Percentiles rank a stretch among this genome's conserved stretches.
Conservation (phyloP, 129 eudicot species). For the Flaveria bidentis region DNA sequence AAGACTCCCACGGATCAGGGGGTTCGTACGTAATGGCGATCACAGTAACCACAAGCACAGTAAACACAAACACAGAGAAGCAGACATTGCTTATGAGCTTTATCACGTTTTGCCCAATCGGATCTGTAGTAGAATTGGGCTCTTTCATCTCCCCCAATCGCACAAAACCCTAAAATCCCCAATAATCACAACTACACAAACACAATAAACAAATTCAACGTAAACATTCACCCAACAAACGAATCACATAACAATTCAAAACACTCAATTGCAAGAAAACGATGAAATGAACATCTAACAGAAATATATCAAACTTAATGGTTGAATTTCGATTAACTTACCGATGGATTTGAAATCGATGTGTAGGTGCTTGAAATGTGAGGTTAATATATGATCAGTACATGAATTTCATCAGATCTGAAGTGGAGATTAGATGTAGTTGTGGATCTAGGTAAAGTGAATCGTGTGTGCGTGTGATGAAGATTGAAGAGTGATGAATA, state of each 20-base stretch:
- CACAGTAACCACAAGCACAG: constrained; percentile 79
- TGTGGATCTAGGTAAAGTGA: constrained; percentile 24
- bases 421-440: constrained; percentile 11
- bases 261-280: not conserved
- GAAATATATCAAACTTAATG: not conserved
- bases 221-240: constrained; percentile 10
- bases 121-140: constrained; percentile 65
- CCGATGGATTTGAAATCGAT: constrained; percentile 18
- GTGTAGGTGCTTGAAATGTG: not conserved
- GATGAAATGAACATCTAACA: not conserved
- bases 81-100: constrained; percentile 93
- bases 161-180: constrained; percentile 28
- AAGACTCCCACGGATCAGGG: constrained; percentile 98
- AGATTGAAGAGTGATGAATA: not conserved
- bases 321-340: not conserved
- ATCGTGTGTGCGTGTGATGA: constrained; percentile 12
- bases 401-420: constrained; percentile 33
- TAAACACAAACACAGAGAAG: constrained; percentile 87
- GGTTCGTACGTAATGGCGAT: constrained; percentile 96
- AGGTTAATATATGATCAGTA: not conserved
- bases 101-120: constrained; percentile 85
- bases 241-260: constrained; percentile 5
- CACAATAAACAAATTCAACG: constrained; percentile 6
- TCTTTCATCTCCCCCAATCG: constrained; percentile 59
- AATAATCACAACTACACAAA: not conserved